Base-by-base conservation (phyloP, 257 asterid species). In the Capsicum pubescens region DNA sequence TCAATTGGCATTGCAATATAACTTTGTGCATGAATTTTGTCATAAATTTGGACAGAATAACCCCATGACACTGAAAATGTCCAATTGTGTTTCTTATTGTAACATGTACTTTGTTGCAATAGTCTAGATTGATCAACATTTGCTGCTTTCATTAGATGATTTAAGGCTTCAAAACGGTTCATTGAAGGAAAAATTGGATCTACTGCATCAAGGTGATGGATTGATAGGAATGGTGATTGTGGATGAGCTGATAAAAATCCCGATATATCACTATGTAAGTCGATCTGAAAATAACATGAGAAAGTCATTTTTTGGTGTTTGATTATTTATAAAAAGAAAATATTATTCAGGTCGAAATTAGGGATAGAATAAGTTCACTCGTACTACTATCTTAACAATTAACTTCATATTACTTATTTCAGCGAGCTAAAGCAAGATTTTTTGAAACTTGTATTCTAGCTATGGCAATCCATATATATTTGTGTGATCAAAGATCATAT, bases 171-270 rank as follows among this genome's bases (percentile, higher is more conserved):
- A 8, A 19, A 44, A n/a, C 39, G 84, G 61, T 81, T 81, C 84
- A 61, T 61, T 48, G 59, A 61, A 12, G 84, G 84, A 59, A 81
- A 81, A 16, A 81, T 81, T 46, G 84, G 84, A 2, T 60, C 58
- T 7, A 81, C 76, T 19, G 32, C 21, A 46, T 81, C 84, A 59
- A 81, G 84, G 57, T 81, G 76, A 52, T 72, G 74, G 42, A 84
- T 83, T 11, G 86, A 84, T 8, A 84, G 48, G n/a, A 77, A 61
- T 19, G 79, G 83, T 3, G 86, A 84, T 9, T 72, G 83, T 7
- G 86, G 86, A 59, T 84, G 86, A 4, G 86, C 60, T 60, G 86
- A 72, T 10, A 84, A 14, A 7, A 85, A 48, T 4, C 88, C 87
- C 8, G 83, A 85, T 44, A 88, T 83, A 80, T 85, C 88, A 2